Evolutionary conservation across 805 yeast genomes (phyloP).

Genomic region (Starmera caribaea): DNA sequence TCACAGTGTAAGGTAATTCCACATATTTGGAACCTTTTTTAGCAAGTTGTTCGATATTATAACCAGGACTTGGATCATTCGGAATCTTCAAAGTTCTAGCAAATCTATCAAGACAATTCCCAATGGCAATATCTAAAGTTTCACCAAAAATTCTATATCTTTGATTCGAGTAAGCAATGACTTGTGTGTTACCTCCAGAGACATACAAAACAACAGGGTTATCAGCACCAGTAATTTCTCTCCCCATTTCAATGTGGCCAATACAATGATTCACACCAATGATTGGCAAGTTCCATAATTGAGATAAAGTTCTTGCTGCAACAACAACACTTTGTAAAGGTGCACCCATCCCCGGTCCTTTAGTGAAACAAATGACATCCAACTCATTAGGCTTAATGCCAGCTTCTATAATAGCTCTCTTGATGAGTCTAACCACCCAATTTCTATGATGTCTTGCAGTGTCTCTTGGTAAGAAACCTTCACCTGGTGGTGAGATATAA

Average conservation of each 20-base stretch:
- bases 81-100: constrained; percentile 85
- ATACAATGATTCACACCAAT: constrained; percentile 96
- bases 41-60: constrained; percentile 92
- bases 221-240: constrained; percentile 96
- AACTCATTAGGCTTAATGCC: constrained; percentile 37
- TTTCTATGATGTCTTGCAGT: constrained; percentile 94
- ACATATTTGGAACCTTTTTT: constrained; percentile 51
- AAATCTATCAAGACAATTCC: constrained; percentile 92
- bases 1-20: constrained; percentile 88
- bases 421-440: constrained; percentile 80
- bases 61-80: constrained; percentile 95
- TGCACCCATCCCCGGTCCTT: constrained; percentile 99
- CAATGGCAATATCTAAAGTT: constrained; percentile 94
- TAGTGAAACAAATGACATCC: constrained; percentile 87
- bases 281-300: constrained; percentile 74
- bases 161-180: constrained; percentile 91
- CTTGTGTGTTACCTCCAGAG: constrained; percentile 98
- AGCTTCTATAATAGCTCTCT: constrained; percentile 56
- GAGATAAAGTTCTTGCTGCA: constrained; percentile 79
- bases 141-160: constrained; percentile 98
- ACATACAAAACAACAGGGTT: constrained; percentile 96
- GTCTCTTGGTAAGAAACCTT: constrained; percentile 93
- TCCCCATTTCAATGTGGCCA: constrained; percentile 98
- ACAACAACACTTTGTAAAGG: constrained; percentile 89
- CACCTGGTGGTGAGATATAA: constrained; percentile 94